phyloP scores from a whole-genome alignment of 345 rosid genomes.

The Euphorbia peplus region DNA sequence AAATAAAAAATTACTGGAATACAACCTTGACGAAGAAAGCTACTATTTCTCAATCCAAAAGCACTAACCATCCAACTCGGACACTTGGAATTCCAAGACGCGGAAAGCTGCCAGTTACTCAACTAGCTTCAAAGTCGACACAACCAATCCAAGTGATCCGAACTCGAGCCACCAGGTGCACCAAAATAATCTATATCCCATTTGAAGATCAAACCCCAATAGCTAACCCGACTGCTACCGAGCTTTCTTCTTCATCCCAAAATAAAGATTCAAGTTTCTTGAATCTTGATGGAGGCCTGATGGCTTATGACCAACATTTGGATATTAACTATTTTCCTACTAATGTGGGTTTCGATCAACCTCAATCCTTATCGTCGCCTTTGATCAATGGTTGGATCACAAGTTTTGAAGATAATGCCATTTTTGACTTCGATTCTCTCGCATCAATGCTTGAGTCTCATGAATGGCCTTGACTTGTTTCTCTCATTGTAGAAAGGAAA shows the following conservation, averaged over 20 bases:
- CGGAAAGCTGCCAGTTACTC: background rate
- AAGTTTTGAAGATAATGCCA: slow-evolving; percentile 16
- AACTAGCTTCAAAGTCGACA: slow-evolving; percentile 3
- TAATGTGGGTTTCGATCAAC: too few species aligned
- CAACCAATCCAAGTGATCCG: slow-evolving; percentile 24
- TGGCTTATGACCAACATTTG: background rate
- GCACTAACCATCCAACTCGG: background rate
- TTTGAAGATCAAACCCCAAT: background rate
- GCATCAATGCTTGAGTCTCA: slow-evolving; percentile 35
- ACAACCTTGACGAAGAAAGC: slow-evolving; percentile 43
- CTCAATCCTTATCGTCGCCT: background rate
- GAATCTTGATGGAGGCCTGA: too few species aligned
- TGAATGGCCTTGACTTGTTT: slow-evolving; percentile 27
- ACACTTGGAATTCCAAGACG: background rate
- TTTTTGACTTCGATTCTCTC: slow-evolving; percentile 35
- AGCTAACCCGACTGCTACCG: background rate
- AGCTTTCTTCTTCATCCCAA: background rate
- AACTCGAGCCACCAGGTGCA: slow-evolving; percentile 33
- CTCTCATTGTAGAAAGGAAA: too few species aligned
- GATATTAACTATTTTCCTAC: background rate
- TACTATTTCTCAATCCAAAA: slow-evolving; percentile 17
- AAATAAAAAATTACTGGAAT: slow-evolving; percentile 66
- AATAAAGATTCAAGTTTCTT: slow-evolving; percentile 18
- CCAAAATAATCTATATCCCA: slow-evolving; percentile 24
- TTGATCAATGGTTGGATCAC: slow-evolving; percentile 23